phyloP scores from a whole-genome alignment of 73 alveolate species.

The Stentor roeselii region DNA sequence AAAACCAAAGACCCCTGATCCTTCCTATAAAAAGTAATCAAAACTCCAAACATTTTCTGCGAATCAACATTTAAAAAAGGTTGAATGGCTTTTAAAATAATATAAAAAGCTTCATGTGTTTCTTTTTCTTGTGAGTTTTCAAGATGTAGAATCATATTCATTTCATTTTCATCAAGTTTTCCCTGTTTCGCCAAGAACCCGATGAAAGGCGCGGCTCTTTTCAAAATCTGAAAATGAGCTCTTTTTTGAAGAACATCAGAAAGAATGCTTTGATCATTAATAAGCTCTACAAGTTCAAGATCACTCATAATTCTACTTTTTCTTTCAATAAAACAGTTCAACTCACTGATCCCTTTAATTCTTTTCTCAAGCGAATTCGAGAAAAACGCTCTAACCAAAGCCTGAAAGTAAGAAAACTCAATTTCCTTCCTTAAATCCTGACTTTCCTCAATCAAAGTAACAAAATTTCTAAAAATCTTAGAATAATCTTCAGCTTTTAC shows the following conservation, averaged over 20 bases:
- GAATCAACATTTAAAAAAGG: no score
- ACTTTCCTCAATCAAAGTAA: background rate
- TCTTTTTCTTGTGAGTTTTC: no score
- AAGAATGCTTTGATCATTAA: background rate
- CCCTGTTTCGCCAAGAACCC: conserved; percentile 27
- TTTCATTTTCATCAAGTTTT: conserved; percentile 44
- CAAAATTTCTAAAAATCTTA: no score
- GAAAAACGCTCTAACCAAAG: background rate
- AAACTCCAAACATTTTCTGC: no score
- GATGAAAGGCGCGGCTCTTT: background rate
- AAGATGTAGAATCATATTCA: no score
- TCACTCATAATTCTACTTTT: conserved; percentile 24
- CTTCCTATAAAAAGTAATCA: no score
- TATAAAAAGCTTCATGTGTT: no score
- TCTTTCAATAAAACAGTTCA: background rate
- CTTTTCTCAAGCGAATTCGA: background rate
- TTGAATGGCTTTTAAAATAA: no score
- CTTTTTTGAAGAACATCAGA: background rate
- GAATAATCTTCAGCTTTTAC: background rate
- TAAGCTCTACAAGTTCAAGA: background rate
- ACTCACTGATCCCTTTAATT: background rate
- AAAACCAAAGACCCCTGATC: no score
- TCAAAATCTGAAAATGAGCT: background rate
- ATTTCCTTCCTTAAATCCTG: no score
- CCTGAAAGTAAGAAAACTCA: no score